Evolutionary conservation across 2,329 filamentous ascomycete species (phyloP).

Genomic region (Penicillium vulpinum): DNA sequence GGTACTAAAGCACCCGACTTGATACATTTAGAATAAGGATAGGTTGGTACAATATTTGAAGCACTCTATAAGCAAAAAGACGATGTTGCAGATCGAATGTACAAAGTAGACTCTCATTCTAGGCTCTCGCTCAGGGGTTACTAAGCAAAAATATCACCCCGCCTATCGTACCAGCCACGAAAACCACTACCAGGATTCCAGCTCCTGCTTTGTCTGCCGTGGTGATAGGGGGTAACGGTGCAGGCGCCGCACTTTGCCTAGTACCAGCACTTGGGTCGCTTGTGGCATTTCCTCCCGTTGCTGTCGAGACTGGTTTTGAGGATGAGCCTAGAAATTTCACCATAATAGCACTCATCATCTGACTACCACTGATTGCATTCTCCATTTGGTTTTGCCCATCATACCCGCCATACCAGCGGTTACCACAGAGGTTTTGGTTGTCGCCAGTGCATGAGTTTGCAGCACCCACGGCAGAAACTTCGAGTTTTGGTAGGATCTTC

Average conservation of each 20-base stretch:
- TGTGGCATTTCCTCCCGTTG: background rate
- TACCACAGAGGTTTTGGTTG: slow-evolving; percentile 61
- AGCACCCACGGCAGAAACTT: slow-evolving; percentile 59
- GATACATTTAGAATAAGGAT: too few species aligned
- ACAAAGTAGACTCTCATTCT: background rate
- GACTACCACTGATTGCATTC: slow-evolving; percentile 67
- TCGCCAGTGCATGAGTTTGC: slow-evolving; percentile 61
- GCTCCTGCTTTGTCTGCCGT: slow-evolving; percentile 4
- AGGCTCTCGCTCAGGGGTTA: background rate
- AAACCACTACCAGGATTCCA: background rate
- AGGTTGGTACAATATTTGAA: too few species aligned
- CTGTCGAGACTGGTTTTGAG: slow-evolving; percentile 1
- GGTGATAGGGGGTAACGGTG: background rate
- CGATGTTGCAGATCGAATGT: too few species aligned
- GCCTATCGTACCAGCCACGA: background rate
- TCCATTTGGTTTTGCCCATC: slow-evolving; percentile 63
- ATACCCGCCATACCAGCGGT: slow-evolving; percentile 59
- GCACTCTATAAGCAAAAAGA: too few species aligned
- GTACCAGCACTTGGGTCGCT: background rate
- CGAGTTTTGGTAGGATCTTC: slow-evolving; percentile 58
- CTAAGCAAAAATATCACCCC: background rate
- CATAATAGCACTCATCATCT: slow-evolving; percentile 47
- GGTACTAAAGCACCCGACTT: too few species aligned
- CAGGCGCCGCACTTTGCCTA: too few species aligned
- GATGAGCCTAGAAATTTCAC: background rate